Evolutionary conservation across 1,284 basidiomycete species (phyloP), one percentile per base, ranked within the genome.

Genomic region (Microbotryum intermedium): DNA sequence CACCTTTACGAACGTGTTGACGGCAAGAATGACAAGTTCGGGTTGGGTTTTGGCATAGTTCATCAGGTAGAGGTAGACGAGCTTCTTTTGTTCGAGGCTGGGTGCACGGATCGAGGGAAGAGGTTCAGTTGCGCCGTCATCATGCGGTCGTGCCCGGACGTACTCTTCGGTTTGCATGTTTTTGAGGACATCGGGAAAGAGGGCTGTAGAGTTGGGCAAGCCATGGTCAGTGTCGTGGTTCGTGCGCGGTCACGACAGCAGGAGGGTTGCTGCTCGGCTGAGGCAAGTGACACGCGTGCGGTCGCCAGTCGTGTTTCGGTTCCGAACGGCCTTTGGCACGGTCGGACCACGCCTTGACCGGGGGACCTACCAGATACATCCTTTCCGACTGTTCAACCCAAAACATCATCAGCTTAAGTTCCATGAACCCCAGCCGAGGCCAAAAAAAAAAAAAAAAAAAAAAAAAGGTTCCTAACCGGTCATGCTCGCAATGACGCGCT

Each of bases 11-110:
- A 98, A 98, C 1, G 94, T 98, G 75, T 98, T 98, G 67, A 98
- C 93, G 18, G 94, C 94, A 51, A 98, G 83, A 73, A 98, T 97
- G 75, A 97, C 94, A 28, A 88, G 82, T 75, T 98, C 94, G 0
- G 95, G 94, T 74, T 98, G 94, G 9, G 94, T 93, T 75, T 95
- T 95, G 54, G 93, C 92, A 71, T 97, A 97, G 79, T 97, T 95
- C 86, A 97, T 97, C 61, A 97, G 84, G 75, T 97, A 98, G 50
- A 97, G 84, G 73, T 98, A 98, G 26, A 97, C 94, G 50, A 98
- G 86, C 76, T 94, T 93, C 81, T 93, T 94, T 76, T 93, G 90
- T 73, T 93, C 91, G 55, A 94, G 81, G 73, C 90, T 25, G 90
- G 90, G 74, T 91, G 87, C 57, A 23, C 18, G 7, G 48, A 9